Conservation (phyloP, 495 filamentous ascomycete genomes). For the Penicillium ochrochloron region DNA sequence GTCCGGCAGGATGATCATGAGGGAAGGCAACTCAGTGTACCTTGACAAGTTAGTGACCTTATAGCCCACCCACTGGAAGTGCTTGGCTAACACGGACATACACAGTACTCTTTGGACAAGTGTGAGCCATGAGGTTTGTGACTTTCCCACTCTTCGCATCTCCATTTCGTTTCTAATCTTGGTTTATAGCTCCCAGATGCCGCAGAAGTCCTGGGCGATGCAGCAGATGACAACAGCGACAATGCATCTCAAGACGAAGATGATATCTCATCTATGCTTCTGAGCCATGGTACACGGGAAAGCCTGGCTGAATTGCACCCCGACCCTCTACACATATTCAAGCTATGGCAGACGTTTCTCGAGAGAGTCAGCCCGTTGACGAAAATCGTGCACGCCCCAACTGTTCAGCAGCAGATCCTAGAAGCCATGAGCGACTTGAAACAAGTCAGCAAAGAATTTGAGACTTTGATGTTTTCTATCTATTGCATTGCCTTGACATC, state of each 20-base stretch:
- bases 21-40: conserved; percentile 50
- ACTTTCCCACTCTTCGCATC: neutral
- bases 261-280: conserved; percentile 31
- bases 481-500: conserved; percentile 51
- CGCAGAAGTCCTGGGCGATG: conserved; percentile 42
- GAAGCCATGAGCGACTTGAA: conserved; percentile 41
- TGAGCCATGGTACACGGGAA: conserved; percentile 19
- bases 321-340: conserved; percentile 67
- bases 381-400: conserved; percentile 73
- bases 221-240: conserved; percentile 29
- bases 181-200: conserved; percentile 51
- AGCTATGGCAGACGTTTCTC: conserved; percentile 71
- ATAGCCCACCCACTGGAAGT: neutral
- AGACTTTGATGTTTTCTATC: conserved; percentile 56
- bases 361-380: conserved; percentile 70
- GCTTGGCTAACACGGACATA: neutral
- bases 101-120: conserved; percentile 55
- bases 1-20: conserved; percentile 40
- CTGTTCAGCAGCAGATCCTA: conserved; percentile 50
- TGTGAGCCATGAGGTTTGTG: conserved; percentile 53
- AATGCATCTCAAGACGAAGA: conserved; percentile 25
- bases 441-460: conserved; percentile 39
- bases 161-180: neutral
- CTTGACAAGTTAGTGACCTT: conserved; percentile 47
- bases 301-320: conserved; percentile 59